These are phyloP conservation scores for Diophrys sp. DNA, from an alignment of 73 alveolate genomes.

Conservation along the genomic window DNA sequence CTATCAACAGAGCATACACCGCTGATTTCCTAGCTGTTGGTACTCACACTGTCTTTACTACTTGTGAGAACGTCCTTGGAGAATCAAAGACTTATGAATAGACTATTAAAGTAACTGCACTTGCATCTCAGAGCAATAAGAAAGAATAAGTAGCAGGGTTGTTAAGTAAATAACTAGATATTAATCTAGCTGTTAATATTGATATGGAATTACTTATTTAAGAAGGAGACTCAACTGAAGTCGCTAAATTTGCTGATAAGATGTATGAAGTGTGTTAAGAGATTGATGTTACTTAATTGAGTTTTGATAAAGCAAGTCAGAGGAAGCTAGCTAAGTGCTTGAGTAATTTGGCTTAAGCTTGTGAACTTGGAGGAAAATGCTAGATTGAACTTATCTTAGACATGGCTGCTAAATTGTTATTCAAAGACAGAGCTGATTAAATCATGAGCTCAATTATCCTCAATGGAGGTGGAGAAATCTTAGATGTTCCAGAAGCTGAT, in stretches of 20 bases:
- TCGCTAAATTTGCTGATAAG: too few species aligned
- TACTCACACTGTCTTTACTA: background rate
- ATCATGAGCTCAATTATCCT: too few species aligned
- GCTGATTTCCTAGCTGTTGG: background rate
- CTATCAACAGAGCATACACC: background rate
- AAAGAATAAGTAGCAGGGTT: too few species aligned
- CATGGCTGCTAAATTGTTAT: background rate
- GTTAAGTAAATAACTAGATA: too few species aligned
- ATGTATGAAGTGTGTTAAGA: too few species aligned
- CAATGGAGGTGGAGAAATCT: background rate
- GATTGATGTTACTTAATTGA: too few species aligned
- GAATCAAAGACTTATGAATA: background rate
- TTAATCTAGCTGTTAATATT: too few species aligned
- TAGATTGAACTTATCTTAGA: background rate
- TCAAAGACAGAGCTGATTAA: background rate
- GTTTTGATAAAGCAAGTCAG: too few species aligned
- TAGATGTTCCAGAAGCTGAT: background rate
- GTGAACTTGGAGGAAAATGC: background rate
- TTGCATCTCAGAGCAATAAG: too few species aligned
- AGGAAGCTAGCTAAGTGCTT: too few species aligned
- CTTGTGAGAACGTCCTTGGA: background rate
- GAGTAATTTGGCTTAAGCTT: background rate
- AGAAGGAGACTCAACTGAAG: too few species aligned
- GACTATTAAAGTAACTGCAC: background rate
- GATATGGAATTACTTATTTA: too few species aligned